Base-by-base conservation (phyloP, 495 filamentous ascomycete genomes). In the Oleoguttula mirabilis region DNA sequence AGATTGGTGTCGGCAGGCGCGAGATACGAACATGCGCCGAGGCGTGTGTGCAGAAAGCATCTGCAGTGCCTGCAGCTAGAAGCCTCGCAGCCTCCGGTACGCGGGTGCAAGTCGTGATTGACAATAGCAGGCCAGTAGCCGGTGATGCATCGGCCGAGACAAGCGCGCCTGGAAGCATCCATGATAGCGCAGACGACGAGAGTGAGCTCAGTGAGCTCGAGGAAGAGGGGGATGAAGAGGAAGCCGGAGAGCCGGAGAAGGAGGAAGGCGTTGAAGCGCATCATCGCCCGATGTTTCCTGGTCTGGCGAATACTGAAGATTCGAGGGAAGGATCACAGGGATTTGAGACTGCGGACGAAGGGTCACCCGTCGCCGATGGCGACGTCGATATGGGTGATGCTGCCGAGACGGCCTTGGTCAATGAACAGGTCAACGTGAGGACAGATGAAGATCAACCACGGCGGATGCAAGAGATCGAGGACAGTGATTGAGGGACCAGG, bases 141-240 rank as follows among this genome's bases (percentile, higher is more conserved):
- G 56, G 49, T 1, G 40, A 48, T 10, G 47, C 36, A 3, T 28
- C 47, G 3, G 45, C 55, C 16, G 63, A 62, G 21, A 64, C 58
- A 22, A 68, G 66, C 34, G 66, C 65, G 4, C 69, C 75, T 0
- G 69, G 73, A 11, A 82, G 75, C 51, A 56, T 82, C 11, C 79
- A 83, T 45, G 83, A 85, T 41, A 80, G 73, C 38, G 83, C 79
- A 0, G 82, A 86, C 48, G 82, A 85, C 44, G 83, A 88, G 60
- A 86, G 80, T 55, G 82, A 87, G 45, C 61, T 87, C 6, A 85
- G 78, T 39, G 82, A 88, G 40, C 69, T 78, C 4, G 70, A 74
- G 20, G 63, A 52, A 16, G 40, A 38, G 4, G 54, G 43, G 15
- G 62, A 47, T 57, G 59, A 64, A 5, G 47, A 41, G 23, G 38